Conservation (phyloP, 2,329 filamentous ascomycete species). For the Nigrospora sphaerica region DNA sequence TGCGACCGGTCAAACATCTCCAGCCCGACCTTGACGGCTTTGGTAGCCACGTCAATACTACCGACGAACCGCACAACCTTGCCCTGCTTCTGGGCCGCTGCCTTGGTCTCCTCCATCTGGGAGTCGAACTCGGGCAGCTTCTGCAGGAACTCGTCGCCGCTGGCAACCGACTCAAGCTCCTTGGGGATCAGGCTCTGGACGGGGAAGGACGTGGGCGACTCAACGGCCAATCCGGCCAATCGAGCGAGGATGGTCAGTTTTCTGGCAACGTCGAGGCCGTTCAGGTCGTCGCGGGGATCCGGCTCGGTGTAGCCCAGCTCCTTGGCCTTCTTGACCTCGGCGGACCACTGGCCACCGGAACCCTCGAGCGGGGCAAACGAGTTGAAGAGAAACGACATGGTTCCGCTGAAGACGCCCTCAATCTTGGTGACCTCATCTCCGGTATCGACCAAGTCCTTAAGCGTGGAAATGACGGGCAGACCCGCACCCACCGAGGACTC, state of each 20-base stretch:
- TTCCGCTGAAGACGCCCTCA: slow-evolving; percentile 95
- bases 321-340: slow-evolving; percentile 88
- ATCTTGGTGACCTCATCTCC: slow-evolving; percentile 88
- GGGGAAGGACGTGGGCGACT: slow-evolving; percentile 82
- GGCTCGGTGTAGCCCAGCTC: slow-evolving; percentile 88
- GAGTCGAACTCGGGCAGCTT: slow-evolving; percentile 74
- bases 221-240: slow-evolving; percentile 72
- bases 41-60: slow-evolving; percentile 76
- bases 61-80: slow-evolving; percentile 95
- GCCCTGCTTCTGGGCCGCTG: slow-evolving; percentile 74
- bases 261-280: slow-evolving; percentile 84
- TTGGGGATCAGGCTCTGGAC: slow-evolving; percentile 90
- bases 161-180: slow-evolving; percentile 69
- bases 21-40: slow-evolving; percentile 83
- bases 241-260: slow-evolving; percentile 94
- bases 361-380: slow-evolving; percentile 80
- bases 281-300: slow-evolving; percentile 79
- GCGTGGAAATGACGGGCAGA: slow-evolving; percentile 84
- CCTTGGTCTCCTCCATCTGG: slow-evolving; percentile 85
- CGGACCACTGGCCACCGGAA: slow-evolving; percentile 75
- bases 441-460: slow-evolving; percentile 90
- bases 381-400: slow-evolving; percentile 98
- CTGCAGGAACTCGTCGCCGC: slow-evolving; percentile 79
- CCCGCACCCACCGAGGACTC: slow-evolving; percentile 93
- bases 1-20: slow-evolving; percentile 84